phyloP scores from a whole-genome alignment of 306 rosid genomes.

The Abrus precatorius region DNA sequence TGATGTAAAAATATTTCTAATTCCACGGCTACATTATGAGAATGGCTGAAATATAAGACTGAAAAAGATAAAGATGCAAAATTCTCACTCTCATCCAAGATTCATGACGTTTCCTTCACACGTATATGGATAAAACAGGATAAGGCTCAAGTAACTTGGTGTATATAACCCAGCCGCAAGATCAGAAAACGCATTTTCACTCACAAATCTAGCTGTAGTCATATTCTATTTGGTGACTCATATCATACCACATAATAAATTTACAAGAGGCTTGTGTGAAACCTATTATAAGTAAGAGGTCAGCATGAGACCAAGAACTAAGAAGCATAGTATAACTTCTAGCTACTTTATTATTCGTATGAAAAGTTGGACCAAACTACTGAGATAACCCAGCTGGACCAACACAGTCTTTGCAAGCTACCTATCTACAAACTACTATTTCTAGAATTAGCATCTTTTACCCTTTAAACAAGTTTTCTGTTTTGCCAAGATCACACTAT shows the following conservation, averaged over 20 bases:
- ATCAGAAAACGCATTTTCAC: background rate
- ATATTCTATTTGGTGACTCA: constrained; percentile 15
- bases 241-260: background rate
- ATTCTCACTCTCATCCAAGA: background rate
- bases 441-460: constrained; percentile 6
- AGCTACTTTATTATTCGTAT: background rate
- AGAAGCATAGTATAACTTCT: background rate
- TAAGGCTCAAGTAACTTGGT: background rate
- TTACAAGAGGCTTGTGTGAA: constrained; percentile 44
- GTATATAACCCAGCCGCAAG: background rate
- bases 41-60: background rate
- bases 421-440: constrained; percentile 25
- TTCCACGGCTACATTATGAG: background rate
- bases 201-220: background rate
- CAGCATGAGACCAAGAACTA: constrained; percentile 24
- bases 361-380: constrained; percentile 47
- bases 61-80: constrained; percentile 8
- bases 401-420: constrained; percentile 11
- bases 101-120: constrained; percentile 6
- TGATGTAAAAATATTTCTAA: background rate
- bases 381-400: background rate
- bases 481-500: background rate
- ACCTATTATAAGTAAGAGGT: background rate
- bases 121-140: background rate
- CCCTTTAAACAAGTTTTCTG: background rate